These are phyloP conservation scores for Noccaea caerulescens DNA, from an alignment of 345 rosid species.

Conservation along the genomic window DNA sequence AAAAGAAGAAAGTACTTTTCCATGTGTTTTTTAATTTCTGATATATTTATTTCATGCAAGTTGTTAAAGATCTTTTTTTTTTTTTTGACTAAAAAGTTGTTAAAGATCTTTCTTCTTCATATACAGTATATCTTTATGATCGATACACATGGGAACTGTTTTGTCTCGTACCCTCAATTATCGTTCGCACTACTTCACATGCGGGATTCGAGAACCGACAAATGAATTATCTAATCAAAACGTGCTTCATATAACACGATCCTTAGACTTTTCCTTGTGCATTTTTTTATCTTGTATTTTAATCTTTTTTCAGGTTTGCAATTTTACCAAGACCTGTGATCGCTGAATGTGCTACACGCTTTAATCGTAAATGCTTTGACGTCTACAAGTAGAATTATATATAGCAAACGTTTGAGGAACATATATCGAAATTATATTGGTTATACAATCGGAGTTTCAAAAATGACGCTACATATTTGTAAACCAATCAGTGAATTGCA, in stretches of 20 bases:
- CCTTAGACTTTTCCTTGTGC: neutral
- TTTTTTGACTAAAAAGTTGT: too few species aligned
- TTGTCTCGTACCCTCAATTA: conserved; percentile 15
- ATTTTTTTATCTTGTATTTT: neutral
- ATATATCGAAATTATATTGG: neutral
- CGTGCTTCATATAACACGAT: neutral
- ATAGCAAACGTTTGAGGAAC: neutral
- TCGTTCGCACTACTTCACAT: conserved; percentile 30
- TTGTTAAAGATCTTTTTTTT: neutral
- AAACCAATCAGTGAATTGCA: neutral
- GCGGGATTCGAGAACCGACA: neutral
- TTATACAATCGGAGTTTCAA: neutral
- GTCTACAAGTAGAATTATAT: neutral
- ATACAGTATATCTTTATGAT: neutral
- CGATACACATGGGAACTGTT: conserved; percentile 8
- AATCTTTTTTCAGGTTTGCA: neutral
- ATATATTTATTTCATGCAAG: neutral
- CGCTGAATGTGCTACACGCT: conserved; percentile 4
- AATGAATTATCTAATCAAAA: conserved; percentile 8
- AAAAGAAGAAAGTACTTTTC: neutral
- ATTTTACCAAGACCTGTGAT: conserved; percentile 16
- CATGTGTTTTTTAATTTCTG: too few species aligned
- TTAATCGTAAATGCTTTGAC: neutral
- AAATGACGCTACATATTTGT: neutral
- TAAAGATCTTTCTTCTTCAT: conserved; percentile 11